These are phyloP conservation scores for Leccinellum luteum DNA, from an alignment of 768 basidiomycete species.

Conservation along the genomic window DNA sequence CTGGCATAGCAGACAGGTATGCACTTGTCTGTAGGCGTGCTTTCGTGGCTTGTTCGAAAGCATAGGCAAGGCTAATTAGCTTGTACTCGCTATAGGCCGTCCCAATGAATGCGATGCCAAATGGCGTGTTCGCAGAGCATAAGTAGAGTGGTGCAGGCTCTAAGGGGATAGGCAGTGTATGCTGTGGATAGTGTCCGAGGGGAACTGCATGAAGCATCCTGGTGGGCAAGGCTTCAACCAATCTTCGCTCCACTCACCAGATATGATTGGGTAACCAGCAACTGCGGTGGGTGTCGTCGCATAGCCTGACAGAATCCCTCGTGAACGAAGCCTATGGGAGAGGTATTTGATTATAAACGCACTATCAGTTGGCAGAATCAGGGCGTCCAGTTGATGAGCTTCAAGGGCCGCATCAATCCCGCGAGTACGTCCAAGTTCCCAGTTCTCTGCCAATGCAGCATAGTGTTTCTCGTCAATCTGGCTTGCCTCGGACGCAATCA, in stretches of 20 bases:
- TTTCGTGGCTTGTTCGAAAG: conserved; percentile 65
- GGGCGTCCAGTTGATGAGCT: conserved; percentile 46
- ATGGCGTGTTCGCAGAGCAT: conserved; percentile 48
- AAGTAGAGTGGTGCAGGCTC: conserved; percentile 41
- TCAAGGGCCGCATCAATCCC: conserved; percentile 56
- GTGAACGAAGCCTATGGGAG: background rate
- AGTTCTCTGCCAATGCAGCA: conserved; percentile 43
- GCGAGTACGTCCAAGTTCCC: conserved; percentile 47
- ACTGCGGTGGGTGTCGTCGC: conserved; percentile 44
- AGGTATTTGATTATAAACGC: background rate
- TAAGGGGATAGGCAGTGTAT: conserved; percentile 37
- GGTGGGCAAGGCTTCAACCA: background rate
- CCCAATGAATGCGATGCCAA: conserved; percentile 61
- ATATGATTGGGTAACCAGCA: conserved; percentile 65
- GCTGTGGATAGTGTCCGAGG: conserved; percentile 54
- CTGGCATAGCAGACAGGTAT: conserved; percentile 51
- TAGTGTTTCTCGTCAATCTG: conserved; percentile 41
- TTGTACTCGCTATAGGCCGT: conserved; percentile 60
- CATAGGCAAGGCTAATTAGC: conserved; percentile 57
- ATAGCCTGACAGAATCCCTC: conserved; percentile 14
- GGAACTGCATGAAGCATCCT: conserved; percentile 39
- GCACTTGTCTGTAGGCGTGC: conserved; percentile 48
- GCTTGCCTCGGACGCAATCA: conserved; percentile 25
- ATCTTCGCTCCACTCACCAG: conserved; percentile 40
- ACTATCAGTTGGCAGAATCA: conserved; percentile 48